These are phyloP conservation scores for Aspergillus tamarii DNA, from an alignment of 2,329 filamentous ascomycete species.

Conservation along the genomic window DNA sequence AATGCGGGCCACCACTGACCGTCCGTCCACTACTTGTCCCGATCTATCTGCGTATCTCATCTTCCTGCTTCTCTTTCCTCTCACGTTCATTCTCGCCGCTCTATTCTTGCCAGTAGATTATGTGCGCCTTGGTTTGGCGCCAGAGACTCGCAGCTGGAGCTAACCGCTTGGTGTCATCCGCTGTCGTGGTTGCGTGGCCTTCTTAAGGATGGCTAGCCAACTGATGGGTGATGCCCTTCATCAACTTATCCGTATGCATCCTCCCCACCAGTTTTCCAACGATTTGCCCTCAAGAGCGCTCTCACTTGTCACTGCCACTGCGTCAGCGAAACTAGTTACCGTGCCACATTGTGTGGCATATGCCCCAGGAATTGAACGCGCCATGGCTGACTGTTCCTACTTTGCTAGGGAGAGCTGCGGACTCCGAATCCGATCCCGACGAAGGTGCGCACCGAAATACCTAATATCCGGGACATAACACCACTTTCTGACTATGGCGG, in stretches of 20 bases:
- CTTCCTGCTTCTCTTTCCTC: not conserved
- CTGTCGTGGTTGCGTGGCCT: constrained; percentile 26
- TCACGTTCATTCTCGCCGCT: constrained; percentile 4
- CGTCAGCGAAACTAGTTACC: not conserved
- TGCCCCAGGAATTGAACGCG: not conserved
- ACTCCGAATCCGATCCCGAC: constrained; percentile 41
- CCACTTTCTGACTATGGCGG: constrained; percentile 23
- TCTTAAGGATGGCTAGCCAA: constrained; percentile 40
- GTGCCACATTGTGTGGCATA: not conserved
- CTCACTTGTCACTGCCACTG: not conserved
- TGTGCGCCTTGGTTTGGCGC: constrained; percentile 37
- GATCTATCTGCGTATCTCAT: constrained; percentile 1
- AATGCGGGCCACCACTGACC: constrained; percentile 7
- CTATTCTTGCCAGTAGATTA: constrained; percentile 29
- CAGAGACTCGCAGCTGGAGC: constrained; percentile 39
- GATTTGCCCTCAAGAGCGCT: not conserved
- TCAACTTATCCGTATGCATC: constrained; percentile 41
- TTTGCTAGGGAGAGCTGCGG: constrained; percentile 38
- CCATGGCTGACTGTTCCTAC: constrained; percentile 9
- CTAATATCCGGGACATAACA: constrained; percentile 7
- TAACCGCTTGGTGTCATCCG: constrained; percentile 34
- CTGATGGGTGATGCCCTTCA: constrained; percentile 39
- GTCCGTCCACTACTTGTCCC: constrained; percentile 13
- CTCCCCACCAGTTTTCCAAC: not conserved
- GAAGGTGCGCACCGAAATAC: constrained; percentile 37